phyloP scores from a whole-genome alignment of 106 monocot genomes.

The Posidonia australis region DNA sequence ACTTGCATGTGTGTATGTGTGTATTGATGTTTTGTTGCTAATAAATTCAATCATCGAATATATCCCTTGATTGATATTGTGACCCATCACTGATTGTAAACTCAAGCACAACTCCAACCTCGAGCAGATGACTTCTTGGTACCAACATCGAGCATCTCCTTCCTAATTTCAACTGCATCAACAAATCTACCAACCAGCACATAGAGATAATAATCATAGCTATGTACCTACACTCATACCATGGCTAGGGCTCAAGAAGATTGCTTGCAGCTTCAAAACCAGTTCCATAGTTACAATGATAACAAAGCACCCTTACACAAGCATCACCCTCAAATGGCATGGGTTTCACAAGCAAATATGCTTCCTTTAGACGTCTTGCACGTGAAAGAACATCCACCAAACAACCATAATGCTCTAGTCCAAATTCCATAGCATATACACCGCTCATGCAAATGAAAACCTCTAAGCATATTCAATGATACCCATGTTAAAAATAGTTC shows the following conservation, averaged over 20 bases:
- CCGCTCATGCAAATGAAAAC: slow-evolving; percentile 27
- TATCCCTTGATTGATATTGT: slow-evolving; percentile 16
- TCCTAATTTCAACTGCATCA: slow-evolving; percentile 21
- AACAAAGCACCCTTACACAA: slow-evolving; percentile 24
- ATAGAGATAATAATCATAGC: slow-evolving; percentile 33
- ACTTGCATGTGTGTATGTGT: no score
- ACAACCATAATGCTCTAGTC: slow-evolving; percentile 37
- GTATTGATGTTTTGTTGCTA: no score
- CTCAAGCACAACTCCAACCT: slow-evolving; percentile 38
- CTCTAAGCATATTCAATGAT: slow-evolving; percentile 17
- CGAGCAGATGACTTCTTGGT: slow-evolving; percentile 28
- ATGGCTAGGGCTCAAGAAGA: slow-evolving; percentile 32
- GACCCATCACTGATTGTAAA: slow-evolving; percentile 33
- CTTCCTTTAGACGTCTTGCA: slow-evolving; percentile 30
- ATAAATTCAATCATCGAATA: slow-evolving; percentile 9
- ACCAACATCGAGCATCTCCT: slow-evolving; percentile 14
- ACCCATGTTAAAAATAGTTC: no score
- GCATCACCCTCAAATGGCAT: slow-evolving; percentile 32
- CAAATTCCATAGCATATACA: slow-evolving; percentile 22
- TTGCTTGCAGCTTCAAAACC: slow-evolving; percentile 24
- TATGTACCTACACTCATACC: slow-evolving; percentile 29
- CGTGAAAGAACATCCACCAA: slow-evolving; percentile 45
- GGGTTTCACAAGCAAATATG: slow-evolving; percentile 18
- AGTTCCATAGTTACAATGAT: slow-evolving; percentile 21
- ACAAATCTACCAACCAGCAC: slow-evolving; percentile 17